Conservation (phyloP, 306 rosid genomes). For the Pterocarpus macrocarpus region DNA sequence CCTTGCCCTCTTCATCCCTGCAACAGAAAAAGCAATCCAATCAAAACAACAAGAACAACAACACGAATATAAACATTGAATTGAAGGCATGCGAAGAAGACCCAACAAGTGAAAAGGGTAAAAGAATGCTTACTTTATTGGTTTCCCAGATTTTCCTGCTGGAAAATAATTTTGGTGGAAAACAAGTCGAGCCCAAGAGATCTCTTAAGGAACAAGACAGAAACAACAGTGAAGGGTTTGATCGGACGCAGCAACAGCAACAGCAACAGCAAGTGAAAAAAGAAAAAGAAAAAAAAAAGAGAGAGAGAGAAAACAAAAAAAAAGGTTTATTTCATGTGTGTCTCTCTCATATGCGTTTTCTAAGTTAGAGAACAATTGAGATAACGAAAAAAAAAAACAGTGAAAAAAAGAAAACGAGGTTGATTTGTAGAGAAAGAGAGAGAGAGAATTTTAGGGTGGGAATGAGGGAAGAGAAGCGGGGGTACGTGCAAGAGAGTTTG, state of each 20-base stretch:
- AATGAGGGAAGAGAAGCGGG: conserved; percentile 12
- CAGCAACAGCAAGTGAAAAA: not conserved
- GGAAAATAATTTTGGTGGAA: not conserved
- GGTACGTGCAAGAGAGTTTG: conserved; percentile 39
- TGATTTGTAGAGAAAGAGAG: conserved; percentile 23
- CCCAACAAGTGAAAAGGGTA: conserved; percentile 39
- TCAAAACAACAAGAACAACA: conserved; percentile 3
- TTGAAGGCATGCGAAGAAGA: conserved; percentile 11
- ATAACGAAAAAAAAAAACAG: not conserved
- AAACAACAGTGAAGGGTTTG: conserved; percentile 42
- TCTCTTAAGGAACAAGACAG: conserved; percentile 36
- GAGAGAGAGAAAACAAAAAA: not conserved
- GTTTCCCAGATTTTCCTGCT: conserved; percentile 38
- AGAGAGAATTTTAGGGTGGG: conserved; percentile 14
- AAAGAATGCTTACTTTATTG: conserved; percentile 34
- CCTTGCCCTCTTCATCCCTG: conserved; percentile 74
- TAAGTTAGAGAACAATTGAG: conserved; percentile 46
- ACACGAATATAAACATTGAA: conserved; percentile 23
- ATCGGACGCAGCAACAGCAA: conserved; percentile 38
- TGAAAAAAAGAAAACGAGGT: not conserved
- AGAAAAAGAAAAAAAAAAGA: not conserved
- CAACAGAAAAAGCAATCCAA: conserved; percentile 20
- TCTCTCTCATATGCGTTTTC: conserved; percentile 32
- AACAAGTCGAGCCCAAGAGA: conserved; percentile 34
- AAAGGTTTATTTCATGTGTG: conserved; percentile 36